phyloP scores from a whole-genome alignment of 1,284 basidiomycete species.

The Heterobasidion parviporum region DNA sequence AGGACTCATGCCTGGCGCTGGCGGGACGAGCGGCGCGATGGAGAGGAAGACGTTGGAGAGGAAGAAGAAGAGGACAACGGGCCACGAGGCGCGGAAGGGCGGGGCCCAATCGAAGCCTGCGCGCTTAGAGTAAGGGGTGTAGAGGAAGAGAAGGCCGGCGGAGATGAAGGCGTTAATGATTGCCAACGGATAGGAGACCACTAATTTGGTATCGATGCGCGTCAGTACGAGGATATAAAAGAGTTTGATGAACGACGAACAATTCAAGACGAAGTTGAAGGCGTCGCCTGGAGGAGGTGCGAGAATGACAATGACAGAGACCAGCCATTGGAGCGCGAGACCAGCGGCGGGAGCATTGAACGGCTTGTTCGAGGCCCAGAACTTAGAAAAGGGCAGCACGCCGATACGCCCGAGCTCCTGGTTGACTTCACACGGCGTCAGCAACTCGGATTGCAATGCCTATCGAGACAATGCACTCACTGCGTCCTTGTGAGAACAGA shows the following conservation, averaged over 20 bases:
- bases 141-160: conserved; percentile 49
- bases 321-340: conserved; percentile 44
- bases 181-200: conserved; percentile 43
- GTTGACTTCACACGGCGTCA: conserved; percentile 36
- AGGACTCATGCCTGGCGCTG: conserved; percentile 35
- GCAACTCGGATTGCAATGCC: neutral
- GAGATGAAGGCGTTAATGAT: conserved; percentile 55
- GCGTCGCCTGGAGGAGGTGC: conserved; percentile 57
- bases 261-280: conserved; percentile 56
- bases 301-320: conserved; percentile 41
- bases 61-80: conserved; percentile 44
- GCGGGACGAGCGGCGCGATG: conserved; percentile 52
- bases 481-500: conserved; percentile 54
- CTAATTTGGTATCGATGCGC: conserved; percentile 19
- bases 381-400: conserved; percentile 48
- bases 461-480: neutral
- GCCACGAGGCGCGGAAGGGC: conserved; percentile 47
- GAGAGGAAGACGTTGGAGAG: conserved; percentile 56
- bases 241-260: conserved; percentile 14
- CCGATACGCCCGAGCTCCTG: conserved; percentile 67
- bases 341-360: conserved; percentile 54
- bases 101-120: conserved; percentile 41
- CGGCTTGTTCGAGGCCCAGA: conserved; percentile 59
- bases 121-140: conserved; percentile 31
- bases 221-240: neutral